A percentile compares a stretch with the other conserved stretches of the same genome.
Conservation (phyloP, 805 yeast species). For the Saccharomycopsis microspora region DNA sequence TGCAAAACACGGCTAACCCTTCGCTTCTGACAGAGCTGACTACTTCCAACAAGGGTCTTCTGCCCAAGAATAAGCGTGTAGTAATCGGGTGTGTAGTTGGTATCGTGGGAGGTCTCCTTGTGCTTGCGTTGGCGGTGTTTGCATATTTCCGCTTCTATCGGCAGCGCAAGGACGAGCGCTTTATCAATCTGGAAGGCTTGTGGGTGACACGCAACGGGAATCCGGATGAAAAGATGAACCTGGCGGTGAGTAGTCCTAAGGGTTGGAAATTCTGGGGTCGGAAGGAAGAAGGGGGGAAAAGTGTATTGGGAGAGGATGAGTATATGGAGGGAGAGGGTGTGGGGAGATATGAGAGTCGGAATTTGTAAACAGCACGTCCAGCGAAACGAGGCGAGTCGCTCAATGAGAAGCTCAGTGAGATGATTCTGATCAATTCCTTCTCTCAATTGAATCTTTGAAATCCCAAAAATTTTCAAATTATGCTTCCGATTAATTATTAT, state of each 20-base stretch:
- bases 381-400: no score
- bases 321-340: no score
- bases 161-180: slow-evolving; percentile 10
- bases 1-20: slow-evolving; percentile 19
- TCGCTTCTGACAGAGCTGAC: slow-evolving; percentile 16
- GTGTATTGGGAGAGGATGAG: no score
- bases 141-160: slow-evolving; percentile 15
- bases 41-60: slow-evolving; percentile 28
- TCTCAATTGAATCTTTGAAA: no score
- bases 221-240: slow-evolving; percentile 14
- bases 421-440: no score
- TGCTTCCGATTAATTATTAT: no score
- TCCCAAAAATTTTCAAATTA: no score
- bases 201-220: slow-evolving; percentile 17
- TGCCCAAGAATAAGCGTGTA: slow-evolving; percentile 37
- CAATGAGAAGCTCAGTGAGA: no score
- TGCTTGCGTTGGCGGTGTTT: slow-evolving; percentile 27
- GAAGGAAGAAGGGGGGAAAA: no score
- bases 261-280: slow-evolving; percentile 5
- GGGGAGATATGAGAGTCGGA: no score
- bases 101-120: slow-evolving; percentile 52
- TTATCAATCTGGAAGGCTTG: slow-evolving; percentile 16
- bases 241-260: neutral
- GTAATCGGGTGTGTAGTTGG: slow-evolving; percentile 66
- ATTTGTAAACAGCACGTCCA: no score